Conservation (phyloP, 768 basidiomycete species). For the Tubosaeta sp. region DNA sequence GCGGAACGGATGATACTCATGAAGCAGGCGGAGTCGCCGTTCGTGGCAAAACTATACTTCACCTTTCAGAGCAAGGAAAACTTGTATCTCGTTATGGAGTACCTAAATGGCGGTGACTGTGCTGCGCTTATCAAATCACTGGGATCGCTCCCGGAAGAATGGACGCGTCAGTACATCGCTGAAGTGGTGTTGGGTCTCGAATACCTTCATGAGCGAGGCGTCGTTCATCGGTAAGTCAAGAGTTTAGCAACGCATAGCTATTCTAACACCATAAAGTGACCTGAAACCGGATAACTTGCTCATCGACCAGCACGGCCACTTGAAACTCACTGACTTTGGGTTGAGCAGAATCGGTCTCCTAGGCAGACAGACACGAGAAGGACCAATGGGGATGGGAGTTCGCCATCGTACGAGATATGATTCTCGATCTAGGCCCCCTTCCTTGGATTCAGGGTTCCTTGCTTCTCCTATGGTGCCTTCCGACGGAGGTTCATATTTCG, state of each 20-base stretch:
- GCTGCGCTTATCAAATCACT: slow-evolving; percentile 94
- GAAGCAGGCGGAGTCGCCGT: slow-evolving; percentile 98
- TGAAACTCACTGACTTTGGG: slow-evolving; percentile 98
- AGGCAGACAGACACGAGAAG: slow-evolving; percentile 88
- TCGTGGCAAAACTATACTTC: slow-evolving; percentile 96
- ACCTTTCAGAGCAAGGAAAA: slow-evolving; percentile 99
- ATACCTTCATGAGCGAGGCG: slow-evolving; percentile 91
- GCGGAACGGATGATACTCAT: slow-evolving; percentile 99
- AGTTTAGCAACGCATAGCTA: neutral
- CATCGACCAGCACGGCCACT: slow-evolving; percentile 93
- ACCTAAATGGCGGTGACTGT: slow-evolving; percentile 97
- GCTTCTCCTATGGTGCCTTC: slow-evolving; percentile 68
- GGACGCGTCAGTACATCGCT: slow-evolving; percentile 94
- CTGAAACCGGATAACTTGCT: slow-evolving; percentile 97
- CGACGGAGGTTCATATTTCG: slow-evolving; percentile 80
- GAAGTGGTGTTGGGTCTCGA: slow-evolving; percentile 95
- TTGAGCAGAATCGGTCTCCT: slow-evolving; percentile 96
- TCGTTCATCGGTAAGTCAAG: slow-evolving; percentile 85
- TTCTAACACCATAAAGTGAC: slow-evolving; percentile 54
- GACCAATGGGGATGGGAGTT: slow-evolving; percentile 38
- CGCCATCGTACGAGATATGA: slow-evolving; percentile 53
- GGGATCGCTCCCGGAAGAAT: slow-evolving; percentile 92
- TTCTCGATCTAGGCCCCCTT: slow-evolving; percentile 77
- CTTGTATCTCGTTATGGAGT: slow-evolving; percentile 98
- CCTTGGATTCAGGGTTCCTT: slow-evolving; percentile 74